These are phyloP conservation scores for Russula vinacea DNA, from an alignment of 768 basidiomycete species.

Conservation along the genomic window DNA sequence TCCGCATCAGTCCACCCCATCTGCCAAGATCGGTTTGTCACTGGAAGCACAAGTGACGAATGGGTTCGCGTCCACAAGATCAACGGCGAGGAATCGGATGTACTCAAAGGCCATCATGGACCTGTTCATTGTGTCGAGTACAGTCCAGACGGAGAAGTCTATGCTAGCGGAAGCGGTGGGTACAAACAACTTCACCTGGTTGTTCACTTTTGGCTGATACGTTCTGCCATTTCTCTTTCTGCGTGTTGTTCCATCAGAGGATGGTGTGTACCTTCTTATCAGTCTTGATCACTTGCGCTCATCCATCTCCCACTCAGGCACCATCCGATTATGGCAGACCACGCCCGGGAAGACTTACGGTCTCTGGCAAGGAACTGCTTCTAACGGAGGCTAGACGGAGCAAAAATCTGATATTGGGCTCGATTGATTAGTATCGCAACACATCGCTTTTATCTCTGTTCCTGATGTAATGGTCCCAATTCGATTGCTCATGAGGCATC, in stretches of 20 bases:
- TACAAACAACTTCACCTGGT: slow-evolving; percentile 29
- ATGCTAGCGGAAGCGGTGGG: slow-evolving; percentile 93
- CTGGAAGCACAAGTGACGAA: slow-evolving; percentile 84
- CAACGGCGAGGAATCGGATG: slow-evolving; percentile 84
- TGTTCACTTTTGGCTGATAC: slow-evolving; percentile 16
- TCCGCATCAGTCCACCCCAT: slow-evolving; percentile 94
- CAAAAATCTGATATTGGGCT: slow-evolving; percentile 3
- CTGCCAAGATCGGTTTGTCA: slow-evolving; percentile 85
- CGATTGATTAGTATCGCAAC: slow-evolving; percentile 19
- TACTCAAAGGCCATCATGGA: slow-evolving; percentile 95
- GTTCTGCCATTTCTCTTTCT: slow-evolving; percentile 20
- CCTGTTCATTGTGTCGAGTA: slow-evolving; percentile 93
- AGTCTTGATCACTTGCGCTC: slow-evolving; percentile 17
- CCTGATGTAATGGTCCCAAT: slow-evolving; percentile 11
- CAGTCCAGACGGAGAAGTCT: slow-evolving; percentile 96
- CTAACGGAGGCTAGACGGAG: slow-evolving; percentile 40
- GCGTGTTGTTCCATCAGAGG: slow-evolving; percentile 49
- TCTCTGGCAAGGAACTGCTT: slow-evolving; percentile 67
- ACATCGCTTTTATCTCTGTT: slow-evolving; percentile 17
- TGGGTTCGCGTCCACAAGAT: slow-evolving; percentile 96
- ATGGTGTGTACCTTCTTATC: slow-evolving; percentile 49
- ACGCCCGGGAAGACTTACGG: slow-evolving; percentile 90
- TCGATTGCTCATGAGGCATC: slow-evolving; percentile 3
- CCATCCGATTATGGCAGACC: slow-evolving; percentile 97
- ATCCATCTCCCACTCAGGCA: slow-evolving; percentile 49